Conservation (phyloP, 768 basidiomycete genomes). For the Agrocybe pediades region DNA sequence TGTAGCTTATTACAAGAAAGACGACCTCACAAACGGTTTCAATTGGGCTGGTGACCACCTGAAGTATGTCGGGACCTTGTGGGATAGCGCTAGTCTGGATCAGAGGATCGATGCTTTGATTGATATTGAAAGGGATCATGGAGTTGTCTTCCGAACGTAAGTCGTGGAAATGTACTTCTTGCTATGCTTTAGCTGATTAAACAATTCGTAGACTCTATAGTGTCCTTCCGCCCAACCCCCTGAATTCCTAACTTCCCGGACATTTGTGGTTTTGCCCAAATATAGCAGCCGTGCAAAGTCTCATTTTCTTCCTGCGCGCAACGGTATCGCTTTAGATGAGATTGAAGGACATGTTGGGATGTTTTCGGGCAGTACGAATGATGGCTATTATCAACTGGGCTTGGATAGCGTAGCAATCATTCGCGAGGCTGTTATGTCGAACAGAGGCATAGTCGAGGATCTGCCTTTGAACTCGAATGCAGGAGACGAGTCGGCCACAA, state of each 20-base stretch:
- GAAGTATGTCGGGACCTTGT: constrained; percentile 84
- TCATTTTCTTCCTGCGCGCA: constrained; percentile 66
- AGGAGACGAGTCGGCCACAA: constrained; percentile 8
- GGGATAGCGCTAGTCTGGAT: constrained; percentile 72
- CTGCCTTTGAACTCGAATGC: constrained; percentile 1
- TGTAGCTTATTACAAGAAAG: constrained; percentile 79
- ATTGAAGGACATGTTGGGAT: constrained; percentile 86
- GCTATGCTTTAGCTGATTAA: background rate
- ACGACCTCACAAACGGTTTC: constrained; percentile 71
- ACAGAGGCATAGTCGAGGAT: constrained; percentile 22
- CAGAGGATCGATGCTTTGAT: constrained; percentile 64
- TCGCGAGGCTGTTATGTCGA: constrained; percentile 50
- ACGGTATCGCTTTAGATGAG: constrained; percentile 73
- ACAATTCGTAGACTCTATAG: constrained; percentile 70
- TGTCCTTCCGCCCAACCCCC: constrained; percentile 70
- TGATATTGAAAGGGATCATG: constrained; percentile 57
- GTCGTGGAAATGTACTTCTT: constrained; percentile 25
- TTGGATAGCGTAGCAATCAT: constrained; percentile 64
- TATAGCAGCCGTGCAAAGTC: constrained; percentile 44
- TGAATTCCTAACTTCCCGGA: constrained; percentile 53
- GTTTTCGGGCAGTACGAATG: constrained; percentile 81
- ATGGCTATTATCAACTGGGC: constrained; percentile 89
- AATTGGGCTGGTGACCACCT: constrained; percentile 85
- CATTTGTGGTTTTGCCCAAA: constrained; percentile 79
- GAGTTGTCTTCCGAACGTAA: constrained; percentile 74